Conservation (phyloP, 331 rosid genomes). For the Prunus yedoensis region DNA sequence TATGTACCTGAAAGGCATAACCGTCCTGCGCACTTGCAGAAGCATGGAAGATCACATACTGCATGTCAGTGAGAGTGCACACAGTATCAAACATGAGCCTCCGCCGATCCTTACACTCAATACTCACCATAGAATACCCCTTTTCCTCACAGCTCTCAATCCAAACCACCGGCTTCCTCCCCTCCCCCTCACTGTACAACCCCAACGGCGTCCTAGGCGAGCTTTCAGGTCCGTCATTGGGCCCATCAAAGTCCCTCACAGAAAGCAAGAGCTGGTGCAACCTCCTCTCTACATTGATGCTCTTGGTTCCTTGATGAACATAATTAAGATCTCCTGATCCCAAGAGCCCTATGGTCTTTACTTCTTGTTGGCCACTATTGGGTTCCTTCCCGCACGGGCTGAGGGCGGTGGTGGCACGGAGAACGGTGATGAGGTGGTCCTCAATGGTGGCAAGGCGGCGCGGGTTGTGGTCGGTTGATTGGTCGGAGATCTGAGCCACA, state of each 20-base stretch:
- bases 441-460: conserved; percentile 47
- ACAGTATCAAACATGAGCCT: conserved; percentile 78
- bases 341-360: conserved; percentile 37
- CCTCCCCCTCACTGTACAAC: conserved; percentile 21
- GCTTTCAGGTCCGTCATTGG: not conserved
- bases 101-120: conserved; percentile 64
- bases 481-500: conserved; percentile 61
- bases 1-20: conserved; percentile 57
- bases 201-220: conserved; percentile 1
- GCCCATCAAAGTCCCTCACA: conserved; percentile 48
- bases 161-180: conserved; percentile 39
- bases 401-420: conserved; percentile 38
- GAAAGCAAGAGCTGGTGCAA: conserved; percentile 75
- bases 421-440: conserved; percentile 54
- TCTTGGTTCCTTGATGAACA: conserved; percentile 30
- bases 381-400: conserved; percentile 6
- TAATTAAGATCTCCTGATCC: conserved; percentile 25
- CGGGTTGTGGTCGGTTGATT: conserved; percentile 54
- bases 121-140: conserved; percentile 53
- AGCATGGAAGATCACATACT: conserved; percentile 71
- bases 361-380: conserved; percentile 34
- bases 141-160: conserved; percentile 63
- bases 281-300: conserved; percentile 56
- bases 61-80: conserved; percentile 71
- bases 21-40: conserved; percentile 41